Base-by-base conservation (phyloP, 2,329 filamentous ascomycete species). In the Coniochaeta prunicola region DNA sequence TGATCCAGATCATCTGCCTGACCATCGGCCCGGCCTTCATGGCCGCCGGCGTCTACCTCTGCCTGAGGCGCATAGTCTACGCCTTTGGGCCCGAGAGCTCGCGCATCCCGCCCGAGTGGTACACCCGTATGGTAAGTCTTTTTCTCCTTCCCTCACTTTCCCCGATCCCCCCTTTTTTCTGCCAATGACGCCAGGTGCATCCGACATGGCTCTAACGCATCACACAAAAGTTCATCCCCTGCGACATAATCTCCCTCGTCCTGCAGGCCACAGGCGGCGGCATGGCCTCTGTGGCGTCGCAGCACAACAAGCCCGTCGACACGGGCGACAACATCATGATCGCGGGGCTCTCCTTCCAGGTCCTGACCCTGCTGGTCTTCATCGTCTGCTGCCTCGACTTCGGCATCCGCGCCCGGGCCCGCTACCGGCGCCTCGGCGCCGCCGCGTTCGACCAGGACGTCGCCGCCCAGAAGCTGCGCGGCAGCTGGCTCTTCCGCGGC, bases 1-100 rank as follows among this genome's bases (percentile, higher is more conserved):
- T 81, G 58, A 80, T 85, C 38, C 83, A 87, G 67, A 80, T 86
- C 38, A 78, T 82, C 66, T 83, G 80, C 63, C 74, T 90, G 59
- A 88, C 85, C 3, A 79, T 88, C 60, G 85, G 76, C 0, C 86
- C 87, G 0, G 85, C 85, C 1, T 88, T 88, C 66, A 76, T 88
- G 68, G 80, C 83, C 9, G 86, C 83, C 0, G 82, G 78, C 1
- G 79, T 89, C 42, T 89, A 89, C 66, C 73, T 89, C 57, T 86
- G 82, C 61, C 73, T 88, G 55, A 68, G 77, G 12, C 71, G 75
- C 40, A 79, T 82, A 61, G 78, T 81, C 12, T 70, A 71, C 54
- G 76, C 73, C 0, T 80, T 79, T 63, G 79, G 79, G 0, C 68
- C 73, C 0, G 74, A 79, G 65, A 77, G 80, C 65, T 80, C 77